These are phyloP conservation scores for Pneumocystis canis DNA, from an alignment of 1,139 yeast genomes.

Conservation along the genomic window DNA sequence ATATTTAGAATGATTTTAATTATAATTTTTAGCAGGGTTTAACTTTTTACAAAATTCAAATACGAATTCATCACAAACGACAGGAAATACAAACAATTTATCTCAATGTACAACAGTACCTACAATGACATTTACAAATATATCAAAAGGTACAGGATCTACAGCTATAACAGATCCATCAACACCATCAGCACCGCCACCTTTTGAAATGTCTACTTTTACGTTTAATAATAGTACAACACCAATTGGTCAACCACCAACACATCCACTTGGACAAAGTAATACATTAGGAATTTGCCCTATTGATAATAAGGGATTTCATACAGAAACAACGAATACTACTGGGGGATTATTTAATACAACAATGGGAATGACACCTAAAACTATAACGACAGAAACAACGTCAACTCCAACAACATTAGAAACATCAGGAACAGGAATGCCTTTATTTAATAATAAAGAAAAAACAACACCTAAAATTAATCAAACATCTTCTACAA, in stretches of 20 bases:
- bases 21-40: neutral
- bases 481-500: neutral
- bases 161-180: neutral
- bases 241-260: neutral
- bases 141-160: neutral
- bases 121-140: neutral
- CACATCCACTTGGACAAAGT: neutral
- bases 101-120: neutral
- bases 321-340: neutral
- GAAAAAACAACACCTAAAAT: neutral
- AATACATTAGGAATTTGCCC: too few species aligned
- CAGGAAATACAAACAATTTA: neutral
- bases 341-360: neutral
- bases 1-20: neutral
- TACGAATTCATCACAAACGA: neutral
- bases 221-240: neutral
- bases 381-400: neutral
- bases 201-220: neutral
- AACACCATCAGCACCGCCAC: neutral
- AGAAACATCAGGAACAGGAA: neutral
- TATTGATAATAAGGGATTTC: neutral
- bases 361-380: neutral
- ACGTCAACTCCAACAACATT: neutral
- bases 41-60: neutral
- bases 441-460: neutral